These are phyloP conservation scores for Termitomyces sp. DNA, from an alignment of 768 basidiomycete species.

Conservation along the genomic window DNA sequence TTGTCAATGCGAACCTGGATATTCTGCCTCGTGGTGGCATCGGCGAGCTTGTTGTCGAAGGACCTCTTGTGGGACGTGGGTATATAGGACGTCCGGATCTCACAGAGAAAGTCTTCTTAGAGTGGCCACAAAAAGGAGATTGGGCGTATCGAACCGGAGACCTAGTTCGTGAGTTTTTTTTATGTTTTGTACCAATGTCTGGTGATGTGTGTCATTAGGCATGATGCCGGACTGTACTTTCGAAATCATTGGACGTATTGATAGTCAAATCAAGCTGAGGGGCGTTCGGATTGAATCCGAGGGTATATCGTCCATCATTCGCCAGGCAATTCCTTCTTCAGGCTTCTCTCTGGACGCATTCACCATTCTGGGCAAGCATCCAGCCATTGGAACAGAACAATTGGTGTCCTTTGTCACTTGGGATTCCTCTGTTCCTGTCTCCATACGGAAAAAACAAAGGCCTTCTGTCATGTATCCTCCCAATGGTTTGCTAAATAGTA, in stretches of 20 bases:
- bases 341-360: conserved; percentile 29
- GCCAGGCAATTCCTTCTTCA: conserved; percentile 21
- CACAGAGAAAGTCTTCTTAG: conserved; percentile 39
- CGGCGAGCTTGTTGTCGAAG: conserved; percentile 47
- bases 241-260: conserved; percentile 46
- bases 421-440: conserved; percentile 29
- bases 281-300: conserved; percentile 53
- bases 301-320: conserved; percentile 43
- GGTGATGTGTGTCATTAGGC: conserved; percentile 20
- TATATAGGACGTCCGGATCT: conserved; percentile 41
- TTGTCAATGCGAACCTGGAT: conserved; percentile 37
- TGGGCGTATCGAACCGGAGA: conserved; percentile 49
- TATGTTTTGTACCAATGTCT: not conserved
- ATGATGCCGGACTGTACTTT: conserved; percentile 46
- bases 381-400: conserved; percentile 37
- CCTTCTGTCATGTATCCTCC: conserved; percentile 18
- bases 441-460: conserved; percentile 29
- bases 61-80: conserved; percentile 45
- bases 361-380: conserved; percentile 39
- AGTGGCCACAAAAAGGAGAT: conserved; percentile 35
- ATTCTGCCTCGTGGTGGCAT: conserved; percentile 38
- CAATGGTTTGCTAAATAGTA: conserved; percentile 21
- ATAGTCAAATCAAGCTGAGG: conserved; percentile 46
- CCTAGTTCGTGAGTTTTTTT: conserved; percentile 29
- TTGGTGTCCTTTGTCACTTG: conserved; percentile 43